These are phyloP conservation scores for Leccinum ochraceum DNA, from an alignment of 768 basidiomycete species.

Conservation along the genomic window DNA sequence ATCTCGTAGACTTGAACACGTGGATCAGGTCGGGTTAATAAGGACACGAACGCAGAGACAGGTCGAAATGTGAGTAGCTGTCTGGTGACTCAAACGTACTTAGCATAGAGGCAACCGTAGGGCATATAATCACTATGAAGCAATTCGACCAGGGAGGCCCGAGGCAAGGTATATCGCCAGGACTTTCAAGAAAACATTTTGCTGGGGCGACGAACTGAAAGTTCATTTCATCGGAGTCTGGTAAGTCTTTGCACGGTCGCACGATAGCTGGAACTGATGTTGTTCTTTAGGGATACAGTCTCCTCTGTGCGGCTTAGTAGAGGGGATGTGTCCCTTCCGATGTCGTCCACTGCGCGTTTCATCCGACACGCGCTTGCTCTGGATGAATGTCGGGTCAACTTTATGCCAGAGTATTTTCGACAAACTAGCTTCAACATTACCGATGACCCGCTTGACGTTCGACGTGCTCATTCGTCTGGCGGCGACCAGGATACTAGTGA, in stretches of 20 bases:
- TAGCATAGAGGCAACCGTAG: neutral
- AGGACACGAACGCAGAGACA: neutral
- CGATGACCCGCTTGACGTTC: neutral
- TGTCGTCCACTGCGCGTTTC: slow-evolving; percentile 45
- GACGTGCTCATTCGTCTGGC: neutral
- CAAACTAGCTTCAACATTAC: slow-evolving; percentile 23
- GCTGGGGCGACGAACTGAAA: neutral
- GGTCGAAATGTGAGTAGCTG: neutral
- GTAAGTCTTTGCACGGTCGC: slow-evolving; percentile 27
- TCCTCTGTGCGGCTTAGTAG: slow-evolving; percentile 56
- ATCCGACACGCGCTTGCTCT: neutral
- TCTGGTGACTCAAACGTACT: neutral
- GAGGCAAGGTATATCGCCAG: neutral
- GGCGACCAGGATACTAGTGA: slow-evolving; percentile 29
- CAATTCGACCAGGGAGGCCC: neutral
- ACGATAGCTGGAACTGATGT: neutral
- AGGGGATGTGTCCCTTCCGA: slow-evolving; percentile 46
- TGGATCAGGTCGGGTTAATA: neutral
- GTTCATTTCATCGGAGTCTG: slow-evolving; percentile 45
- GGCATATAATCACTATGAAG: neutral
- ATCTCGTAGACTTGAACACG: neutral
- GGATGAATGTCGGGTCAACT: neutral
- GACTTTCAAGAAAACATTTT: neutral
- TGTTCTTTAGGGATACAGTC: slow-evolving; percentile 54
- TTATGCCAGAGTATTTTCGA: slow-evolving; percentile 4